Evolutionary conservation across 139 green algal genomes (phyloP), one percentile per base, ranked within the genome.

Genomic region (Asterochloris sp.): DNA sequence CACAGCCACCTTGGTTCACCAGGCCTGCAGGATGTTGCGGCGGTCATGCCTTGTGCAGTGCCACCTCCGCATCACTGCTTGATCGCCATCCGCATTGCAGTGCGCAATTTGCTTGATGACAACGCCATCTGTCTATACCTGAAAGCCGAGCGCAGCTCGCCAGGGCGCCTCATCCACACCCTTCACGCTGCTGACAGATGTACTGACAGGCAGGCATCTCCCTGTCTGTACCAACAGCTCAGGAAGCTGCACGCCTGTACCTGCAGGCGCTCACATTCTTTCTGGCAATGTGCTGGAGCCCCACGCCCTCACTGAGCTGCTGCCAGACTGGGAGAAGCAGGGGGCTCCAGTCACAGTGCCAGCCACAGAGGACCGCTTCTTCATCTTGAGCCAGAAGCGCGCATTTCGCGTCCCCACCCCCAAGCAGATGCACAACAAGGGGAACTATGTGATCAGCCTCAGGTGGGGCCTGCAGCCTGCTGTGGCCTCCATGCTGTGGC

Each of bases 271-370:
- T 0, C 96, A 98, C 87, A 95, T 94, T 66, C 81, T 98, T 69
- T 96, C 90, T 19, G 96, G 96, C 67, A 96, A 95, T 84, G 94
- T 98, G 24, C 86, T 99, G 73, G 92, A 99, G 84, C 86, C 96
- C 1, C 74, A 83, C 2, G 92, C 94, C 0, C 80, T 99, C 68
- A 87, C 97, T 74, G 96, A 98, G 84, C 91, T 99, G 77, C 79
- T 98, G 13, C 94, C 95, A 0, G 87, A 89, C 29, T 98, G 95
- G 94, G 91, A 90, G 69, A 84, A 92, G 0, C 75, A 94, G 66
- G 66, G 75, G 15, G 82, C 82, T 12, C 88, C 85, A 66, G 79
- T 89, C 29, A 80, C 27, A 29, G 63, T 69, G 17, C 63, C 83
- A 14, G 87, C 78, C 27, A 85, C 78, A 0, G 88, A 86, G 16